Evolutionary conservation across 345 rosid species (phyloP), one percentile per base, ranked within the genome.

Genomic region (Durio zibethinus): DNA sequence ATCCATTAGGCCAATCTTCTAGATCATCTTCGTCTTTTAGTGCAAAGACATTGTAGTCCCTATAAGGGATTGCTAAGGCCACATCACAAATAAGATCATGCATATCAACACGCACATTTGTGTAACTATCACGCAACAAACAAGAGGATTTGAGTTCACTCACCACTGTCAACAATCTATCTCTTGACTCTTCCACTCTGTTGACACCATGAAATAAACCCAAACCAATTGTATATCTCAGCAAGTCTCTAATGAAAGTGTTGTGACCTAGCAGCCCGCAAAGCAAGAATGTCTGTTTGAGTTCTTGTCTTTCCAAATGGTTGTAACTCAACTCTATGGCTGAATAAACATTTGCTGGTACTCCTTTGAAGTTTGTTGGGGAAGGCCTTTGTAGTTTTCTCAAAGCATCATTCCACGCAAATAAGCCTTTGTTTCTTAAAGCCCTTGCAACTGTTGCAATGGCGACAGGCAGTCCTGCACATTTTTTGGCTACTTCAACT

Each of bases 401-500:
- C 9, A 62, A 33, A 18, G 68, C 68, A 35, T 35, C 1, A 23
- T 63, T 16, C 81, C 77, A 78, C 6, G 25, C 72, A 11, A 27
- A 8, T 2, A 16, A 36, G 52, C 31, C 11, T 27, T 78, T 78
- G 10, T 62, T 53, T 25, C 25, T 72, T 56, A 70, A 7, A 2
- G 63, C 75, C 27, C 23, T 35, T 38, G 62, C 76, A 45, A 73
- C 23, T 0, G 67, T 45, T 0, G 48, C 20, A 4, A 84, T 78
- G 12, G 60, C 48, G 45, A 82, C 9, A 0, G 85, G 87, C 33
- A 84, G 48, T 12, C 81, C 82, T 2, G 38, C 78, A 1, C 87
- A 84, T 23, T 61, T 68, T 42, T 56, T 71, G 25, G 73, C 77
- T 3, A 83, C 59, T 14, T 85, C 62, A 1, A 20, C 20, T 16